Evolutionary conservation across 2,329 filamentous ascomycete species (phyloP).

Genomic region (Aspergillus glaucus): DNA sequence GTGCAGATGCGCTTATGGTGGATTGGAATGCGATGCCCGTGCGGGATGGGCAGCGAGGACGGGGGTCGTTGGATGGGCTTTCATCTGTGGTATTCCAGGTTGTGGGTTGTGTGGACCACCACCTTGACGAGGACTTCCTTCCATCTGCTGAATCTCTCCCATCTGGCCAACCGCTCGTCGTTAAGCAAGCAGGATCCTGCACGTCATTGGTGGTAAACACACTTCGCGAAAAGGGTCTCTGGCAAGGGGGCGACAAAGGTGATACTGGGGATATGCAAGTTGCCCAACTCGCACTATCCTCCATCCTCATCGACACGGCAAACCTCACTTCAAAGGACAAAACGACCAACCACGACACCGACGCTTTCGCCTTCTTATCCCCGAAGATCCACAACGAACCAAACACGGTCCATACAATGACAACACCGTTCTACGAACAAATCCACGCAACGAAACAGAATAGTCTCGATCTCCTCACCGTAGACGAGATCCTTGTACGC

Average conservation of each 20-base stretch:
- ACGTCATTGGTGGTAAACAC: conserved; percentile 51
- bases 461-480: conserved; percentile 45
- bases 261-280: conserved; percentile 26
- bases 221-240: conserved; percentile 41
- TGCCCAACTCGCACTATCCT: conserved; percentile 34
- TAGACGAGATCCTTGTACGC: conserved; percentile 53
- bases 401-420: conserved; percentile 21
- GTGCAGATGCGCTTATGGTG: conserved; percentile 31
- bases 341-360: conserved; percentile 44
- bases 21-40: conserved; percentile 42
- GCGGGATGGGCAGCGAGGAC: conserved; percentile 41
- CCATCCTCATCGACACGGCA: conserved; percentile 41
- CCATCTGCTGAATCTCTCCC: conserved; percentile 31
- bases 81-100: conserved; percentile 39
- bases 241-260: conserved; percentile 32
- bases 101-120: conserved; percentile 56
- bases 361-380: conserved; percentile 47
- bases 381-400: conserved; percentile 37
- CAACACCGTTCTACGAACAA: conserved; percentile 42
- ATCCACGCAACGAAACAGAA: conserved; percentile 51
- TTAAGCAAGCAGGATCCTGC: conserved; percentile 54
- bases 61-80: conserved; percentile 44
- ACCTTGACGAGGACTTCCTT: conserved; percentile 52
- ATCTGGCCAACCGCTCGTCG: conserved; percentile 43
- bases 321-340: conserved; percentile 41